These are phyloP conservation scores for Fraxinus platypoda DNA, from an alignment of 305 asterid genomes.

Conservation along the genomic window DNA sequence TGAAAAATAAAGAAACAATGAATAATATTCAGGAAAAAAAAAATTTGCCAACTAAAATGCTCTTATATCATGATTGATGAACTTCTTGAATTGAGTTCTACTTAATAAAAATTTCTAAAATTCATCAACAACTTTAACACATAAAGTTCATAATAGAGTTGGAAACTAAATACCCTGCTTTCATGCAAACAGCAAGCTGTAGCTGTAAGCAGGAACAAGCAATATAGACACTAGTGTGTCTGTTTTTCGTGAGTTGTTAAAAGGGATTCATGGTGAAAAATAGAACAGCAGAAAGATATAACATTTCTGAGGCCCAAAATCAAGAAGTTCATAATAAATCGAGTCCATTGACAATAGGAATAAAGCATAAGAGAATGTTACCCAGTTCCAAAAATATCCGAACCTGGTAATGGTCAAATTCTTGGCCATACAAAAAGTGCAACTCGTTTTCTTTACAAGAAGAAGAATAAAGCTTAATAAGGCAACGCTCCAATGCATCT, in stretches of 20 bases:
- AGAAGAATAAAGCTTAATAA: slow-evolving; percentile 57
- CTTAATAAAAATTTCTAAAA: background rate
- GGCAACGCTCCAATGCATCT: slow-evolving; percentile 63
- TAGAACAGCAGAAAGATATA: background rate
- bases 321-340: slow-evolving; percentile 14
- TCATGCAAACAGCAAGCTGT: slow-evolving; percentile 18
- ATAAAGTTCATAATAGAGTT: background rate
- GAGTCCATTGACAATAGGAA: slow-evolving; percentile 4
- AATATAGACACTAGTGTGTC: background rate
- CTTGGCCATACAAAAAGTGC: slow-evolving; percentile 31
- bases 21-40: background rate
- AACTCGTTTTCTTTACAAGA: slow-evolving; percentile 43
- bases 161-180: slow-evolving; percentile 10
- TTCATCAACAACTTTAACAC: background rate
- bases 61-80: background rate
- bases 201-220: slow-evolving; percentile 15
- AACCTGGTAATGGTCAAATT: slow-evolving; percentile 68
- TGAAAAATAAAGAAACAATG: background rate
- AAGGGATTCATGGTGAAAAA: background rate
- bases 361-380: slow-evolving; percentile 20
- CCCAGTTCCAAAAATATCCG: slow-evolving; percentile 8
- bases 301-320: background rate
- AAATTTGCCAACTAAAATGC: background rate
- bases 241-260: background rate
- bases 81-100: background rate